These are phyloP conservation scores for Tulasnella sp. DNA, from an alignment of 768 basidiomycete species.

Conservation along the genomic window DNA sequence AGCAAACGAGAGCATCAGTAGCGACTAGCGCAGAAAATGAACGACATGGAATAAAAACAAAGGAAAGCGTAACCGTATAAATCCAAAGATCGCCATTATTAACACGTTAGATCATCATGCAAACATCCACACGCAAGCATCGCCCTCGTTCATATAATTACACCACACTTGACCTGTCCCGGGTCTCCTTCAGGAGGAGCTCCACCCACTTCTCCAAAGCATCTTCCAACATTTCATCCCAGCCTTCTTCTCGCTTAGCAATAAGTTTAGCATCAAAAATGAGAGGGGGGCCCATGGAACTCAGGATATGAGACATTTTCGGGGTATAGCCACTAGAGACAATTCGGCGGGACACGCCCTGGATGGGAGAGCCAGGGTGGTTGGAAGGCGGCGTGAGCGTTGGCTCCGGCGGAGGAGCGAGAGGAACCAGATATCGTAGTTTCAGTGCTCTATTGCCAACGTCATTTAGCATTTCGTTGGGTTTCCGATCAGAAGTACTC, in stretches of 20 bases:
- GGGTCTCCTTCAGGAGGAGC: constrained; percentile 53
- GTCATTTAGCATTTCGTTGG: neutral
- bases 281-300: constrained; percentile 35
- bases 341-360: neutral
- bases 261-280: constrained; percentile 62
- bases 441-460: constrained; percentile 49
- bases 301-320: constrained; percentile 28
- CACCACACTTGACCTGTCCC: too few species aligned
- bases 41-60: too few species aligned
- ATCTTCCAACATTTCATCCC: constrained; percentile 66
- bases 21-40: too few species aligned
- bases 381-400: constrained; percentile 13
- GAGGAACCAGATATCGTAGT: constrained; percentile 64
- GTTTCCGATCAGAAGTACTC: constrained; percentile 25
- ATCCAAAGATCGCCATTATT: too few species aligned
- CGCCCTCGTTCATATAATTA: too few species aligned
- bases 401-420: constrained; percentile 40
- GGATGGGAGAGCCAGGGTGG: neutral
- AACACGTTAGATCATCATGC: too few species aligned
- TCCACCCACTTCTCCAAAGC: constrained; percentile 54
- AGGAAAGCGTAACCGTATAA: too few species aligned
- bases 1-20: too few species aligned
- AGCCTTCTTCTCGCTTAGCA: constrained; percentile 61
- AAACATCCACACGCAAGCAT: too few species aligned
- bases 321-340: constrained; percentile 27